Evolutionary conservation across 1,284 basidiomycete genomes (phyloP), one percentile per base, ranked within the genome.

Genomic region (Omphalotus olearius): DNA sequence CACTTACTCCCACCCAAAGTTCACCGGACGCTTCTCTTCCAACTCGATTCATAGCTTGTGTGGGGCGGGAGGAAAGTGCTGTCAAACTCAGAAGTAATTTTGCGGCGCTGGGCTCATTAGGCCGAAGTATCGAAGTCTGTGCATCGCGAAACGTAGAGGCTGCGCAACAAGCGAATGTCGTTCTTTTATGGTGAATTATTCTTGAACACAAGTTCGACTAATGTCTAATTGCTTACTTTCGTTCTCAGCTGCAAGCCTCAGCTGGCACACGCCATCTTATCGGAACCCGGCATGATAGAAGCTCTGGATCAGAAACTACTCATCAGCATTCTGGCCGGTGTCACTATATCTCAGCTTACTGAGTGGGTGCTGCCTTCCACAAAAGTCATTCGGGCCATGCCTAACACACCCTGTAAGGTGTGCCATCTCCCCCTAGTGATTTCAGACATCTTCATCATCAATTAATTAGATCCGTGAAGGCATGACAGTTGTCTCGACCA

Each of bases 381-480:
- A 36, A 85, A 82, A 58, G 91, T 98, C 46, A 86, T 98, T 46
- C 84, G 97, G 49, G 93, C 94, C 2, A 99, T 99, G 97, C 96
- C 97, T 56, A 99, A 99, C 67, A 99, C 97, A 1, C 95, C 97
- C 6, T 93, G 92, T 75, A 93, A 93, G 70, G 95, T 93, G 55
- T 57, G 79, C 63, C 18, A 39, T 47, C 44, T 23, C 38, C 23
- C n/a, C 40, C 39, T 23, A 10, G 20, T 23, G 35, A 54, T 35
- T 10, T 14, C 45, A 50, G 11, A 11, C 26, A 33, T 40, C 37
- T 16, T 43, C 33, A 26, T 47, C 28, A 36, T 52, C 40, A 57
- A 41, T 42, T 47, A 11, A 28, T 26, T 50, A 98, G 93, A 97
- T 98, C 64, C 86, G 95, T 37, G 94, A 98, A 72, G 94, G 94